Percentiles rank a stretch among this genome's conserved stretches.
phyloP scores from a whole-genome alignment of 2,329 filamentous ascomycete genomes.

The Lecanicillium sp. region DNA sequence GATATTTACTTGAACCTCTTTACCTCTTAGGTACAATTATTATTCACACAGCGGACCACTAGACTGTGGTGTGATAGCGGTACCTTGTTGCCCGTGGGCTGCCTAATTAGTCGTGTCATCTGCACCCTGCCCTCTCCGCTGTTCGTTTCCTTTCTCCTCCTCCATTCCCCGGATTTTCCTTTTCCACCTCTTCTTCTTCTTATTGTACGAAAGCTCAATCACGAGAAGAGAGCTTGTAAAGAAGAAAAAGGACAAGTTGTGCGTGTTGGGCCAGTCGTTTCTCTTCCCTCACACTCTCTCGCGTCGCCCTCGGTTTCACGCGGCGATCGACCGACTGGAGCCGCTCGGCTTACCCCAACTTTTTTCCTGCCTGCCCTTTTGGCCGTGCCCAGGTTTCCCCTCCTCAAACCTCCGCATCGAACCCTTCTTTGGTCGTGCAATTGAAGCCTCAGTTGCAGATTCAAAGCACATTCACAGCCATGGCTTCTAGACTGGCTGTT shows the following conservation, averaged over 20 bases:
- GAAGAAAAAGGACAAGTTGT: neutral
- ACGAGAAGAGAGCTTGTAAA: neutral
- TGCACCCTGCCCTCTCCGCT: constrained; percentile 2
- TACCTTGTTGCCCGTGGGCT: too few species aligned
- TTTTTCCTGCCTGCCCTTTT: neutral
- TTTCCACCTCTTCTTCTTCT: constrained; percentile 1
- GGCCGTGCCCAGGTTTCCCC: neutral
- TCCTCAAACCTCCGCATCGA: neutral
- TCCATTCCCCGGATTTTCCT: neutral
- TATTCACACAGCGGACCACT: too few species aligned
- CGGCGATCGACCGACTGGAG: too few species aligned
- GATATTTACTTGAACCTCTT: too few species aligned
- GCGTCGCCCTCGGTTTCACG: too few species aligned
- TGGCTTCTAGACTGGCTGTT: constrained; percentile 19
- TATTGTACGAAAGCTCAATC: too few species aligned
- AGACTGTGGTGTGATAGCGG: too few species aligned
- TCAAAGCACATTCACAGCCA: constrained; percentile 8
- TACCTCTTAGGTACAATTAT: too few species aligned
- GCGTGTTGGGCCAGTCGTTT: neutral
- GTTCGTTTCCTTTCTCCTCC: constrained; percentile 3
- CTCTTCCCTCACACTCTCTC: too few species aligned
- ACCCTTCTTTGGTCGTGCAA: constrained; percentile 3
- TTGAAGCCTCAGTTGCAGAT: constrained; percentile 7
- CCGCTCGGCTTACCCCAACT: neutral
- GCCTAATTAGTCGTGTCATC: too few species aligned